These are phyloP conservation scores for Westerdykella aurantiaca DNA, from an alignment of 2,329 filamentous ascomycete species.

Conservation along the genomic window DNA sequence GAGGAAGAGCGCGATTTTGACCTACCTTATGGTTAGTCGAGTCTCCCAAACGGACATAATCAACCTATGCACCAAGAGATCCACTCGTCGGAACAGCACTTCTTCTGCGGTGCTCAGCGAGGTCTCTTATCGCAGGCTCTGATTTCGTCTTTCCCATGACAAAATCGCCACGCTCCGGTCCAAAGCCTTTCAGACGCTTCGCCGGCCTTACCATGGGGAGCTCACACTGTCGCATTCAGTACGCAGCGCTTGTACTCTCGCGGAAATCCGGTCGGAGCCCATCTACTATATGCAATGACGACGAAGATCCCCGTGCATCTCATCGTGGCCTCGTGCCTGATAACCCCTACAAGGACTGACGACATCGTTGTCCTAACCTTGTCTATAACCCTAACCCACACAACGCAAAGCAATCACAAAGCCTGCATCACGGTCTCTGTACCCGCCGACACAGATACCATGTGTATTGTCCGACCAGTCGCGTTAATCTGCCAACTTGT, in stretches of 20 bases:
- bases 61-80: slow-evolving; percentile 30
- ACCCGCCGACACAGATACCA: slow-evolving; percentile 44
- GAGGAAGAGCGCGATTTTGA: slow-evolving; percentile 37
- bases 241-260: slow-evolving; percentile 19
- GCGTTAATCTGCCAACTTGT: slow-evolving; percentile 59
- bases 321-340: slow-evolving; percentile 1
- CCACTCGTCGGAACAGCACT: slow-evolving; percentile 56
- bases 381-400: slow-evolving; percentile 40
- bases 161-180: slow-evolving; percentile 36
- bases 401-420: slow-evolving; percentile 35
- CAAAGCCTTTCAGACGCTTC: slow-evolving; percentile 14
- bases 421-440: slow-evolving; percentile 46
- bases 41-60: slow-evolving; percentile 44
- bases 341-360: slow-evolving; percentile 37
- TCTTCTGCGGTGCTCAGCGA: slow-evolving; percentile 44
- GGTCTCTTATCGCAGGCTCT: slow-evolving; percentile 39
- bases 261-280: slow-evolving; percentile 7
- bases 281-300: slow-evolving; percentile 7
- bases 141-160: slow-evolving; percentile 26
- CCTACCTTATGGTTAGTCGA: slow-evolving; percentile 10
- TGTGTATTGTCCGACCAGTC: slow-evolving; percentile 54
- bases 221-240: slow-evolving; percentile 22
- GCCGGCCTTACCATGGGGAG: slow-evolving; percentile 3
- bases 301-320: slow-evolving; percentile 47
- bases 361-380: slow-evolving; percentile 21